Percentiles rank a stretch among this genome's conserved stretches.
Conservation (phyloP, 106 monocot genomes). For the Agapanthus africanus region DNA sequence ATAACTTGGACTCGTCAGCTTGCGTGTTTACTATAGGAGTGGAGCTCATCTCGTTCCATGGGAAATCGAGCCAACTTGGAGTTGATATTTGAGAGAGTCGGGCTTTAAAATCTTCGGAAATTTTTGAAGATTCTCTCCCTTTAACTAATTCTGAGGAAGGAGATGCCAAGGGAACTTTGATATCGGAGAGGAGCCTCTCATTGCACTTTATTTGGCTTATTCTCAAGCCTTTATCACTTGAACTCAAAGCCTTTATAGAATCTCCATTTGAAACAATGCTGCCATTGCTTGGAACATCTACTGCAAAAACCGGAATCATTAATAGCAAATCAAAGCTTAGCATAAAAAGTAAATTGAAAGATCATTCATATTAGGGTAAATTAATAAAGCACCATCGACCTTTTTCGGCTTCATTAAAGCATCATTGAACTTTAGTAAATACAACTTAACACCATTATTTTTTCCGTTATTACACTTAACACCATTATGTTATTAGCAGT, state of each 20-base stretch:
- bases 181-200: conserved; percentile 3
- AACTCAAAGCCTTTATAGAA: conserved; percentile 10
- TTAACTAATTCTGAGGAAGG: conserved; percentile 7
- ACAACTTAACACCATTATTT: too few species aligned
- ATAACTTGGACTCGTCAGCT: conserved; percentile 33
- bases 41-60: conserved; percentile 31
- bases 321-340: not conserved
- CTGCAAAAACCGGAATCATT: conserved; percentile 8
- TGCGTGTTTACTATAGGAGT: conserved; percentile 25
- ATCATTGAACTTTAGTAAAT: too few species aligned
- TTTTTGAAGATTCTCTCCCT: conserved; percentile 26
- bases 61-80: conserved; percentile 38
- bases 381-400: too few species aligned
- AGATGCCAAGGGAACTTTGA: conserved; percentile 1
- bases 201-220: conserved; percentile 10
- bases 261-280: conserved; percentile 18
- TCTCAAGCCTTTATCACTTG: conserved; percentile 10
- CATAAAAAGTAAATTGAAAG: not conserved
- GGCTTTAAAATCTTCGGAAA: conserved; percentile 52
- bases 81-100: conserved; percentile 49
- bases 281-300: conserved; percentile 13
- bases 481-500: too few species aligned
- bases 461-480: too few species aligned
- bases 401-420: too few species aligned
- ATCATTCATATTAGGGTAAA: not conserved